Percentiles rank a stretch among this genome's conserved stretches.
phyloP scores from a whole-genome alignment of 176 grass and related monocot species.

The Carex kokanica region DNA sequence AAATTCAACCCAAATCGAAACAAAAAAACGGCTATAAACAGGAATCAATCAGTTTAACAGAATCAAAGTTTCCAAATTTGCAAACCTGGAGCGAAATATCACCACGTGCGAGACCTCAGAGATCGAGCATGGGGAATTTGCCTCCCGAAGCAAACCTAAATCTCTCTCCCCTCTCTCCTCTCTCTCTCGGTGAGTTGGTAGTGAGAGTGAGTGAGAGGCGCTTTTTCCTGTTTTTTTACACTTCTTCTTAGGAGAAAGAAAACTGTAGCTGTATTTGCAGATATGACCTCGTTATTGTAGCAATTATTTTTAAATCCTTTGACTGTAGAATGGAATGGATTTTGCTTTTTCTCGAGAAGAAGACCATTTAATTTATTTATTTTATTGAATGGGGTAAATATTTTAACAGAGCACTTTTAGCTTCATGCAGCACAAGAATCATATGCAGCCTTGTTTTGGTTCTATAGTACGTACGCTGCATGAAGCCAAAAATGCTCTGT shows the following conservation, averaged over 20 bases:
- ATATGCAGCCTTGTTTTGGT: no score
- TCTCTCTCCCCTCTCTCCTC: background rate
- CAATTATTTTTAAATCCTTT: background rate
- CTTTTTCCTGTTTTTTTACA: constrained; percentile 37
- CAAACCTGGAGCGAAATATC: background rate
- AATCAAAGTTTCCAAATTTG: constrained; percentile 13
- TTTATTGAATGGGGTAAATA: no score
- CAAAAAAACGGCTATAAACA: background rate
- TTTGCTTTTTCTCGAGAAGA: background rate
- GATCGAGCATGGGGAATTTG: background rate
- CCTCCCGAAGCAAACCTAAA: constrained; percentile 23
- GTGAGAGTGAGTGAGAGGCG: constrained; percentile 41
- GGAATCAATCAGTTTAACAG: background rate
- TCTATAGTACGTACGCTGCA: no score
- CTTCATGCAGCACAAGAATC: no score
- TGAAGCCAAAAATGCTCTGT: no score
- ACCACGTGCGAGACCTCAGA: background rate
- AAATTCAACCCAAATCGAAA: background rate
- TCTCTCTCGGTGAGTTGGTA: constrained; percentile 36
- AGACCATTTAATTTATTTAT: no score
- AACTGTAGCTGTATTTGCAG: constrained; percentile 18
- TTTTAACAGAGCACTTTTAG: no score
- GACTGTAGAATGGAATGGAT: background rate
- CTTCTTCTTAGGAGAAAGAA: constrained; percentile 42
- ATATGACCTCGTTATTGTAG: background rate